phyloP scores from a whole-genome alignment of 225 moss, liverwort and hornwort genomes.

The Lunularia cruciata region DNA sequence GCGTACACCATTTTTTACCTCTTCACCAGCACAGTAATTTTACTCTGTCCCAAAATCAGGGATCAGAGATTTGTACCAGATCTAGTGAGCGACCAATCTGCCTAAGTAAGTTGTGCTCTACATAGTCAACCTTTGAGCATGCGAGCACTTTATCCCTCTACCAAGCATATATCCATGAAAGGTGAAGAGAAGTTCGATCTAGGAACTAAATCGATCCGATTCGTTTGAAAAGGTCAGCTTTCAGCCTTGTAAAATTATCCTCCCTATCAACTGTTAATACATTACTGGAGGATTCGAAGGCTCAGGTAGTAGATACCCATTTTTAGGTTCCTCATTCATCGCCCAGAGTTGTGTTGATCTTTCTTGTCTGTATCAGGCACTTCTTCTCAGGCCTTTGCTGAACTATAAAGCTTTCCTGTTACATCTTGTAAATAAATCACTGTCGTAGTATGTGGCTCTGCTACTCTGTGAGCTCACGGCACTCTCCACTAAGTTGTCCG shows the following conservation, averaged over 20 bases:
- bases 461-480: background rate
- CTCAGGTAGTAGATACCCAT: conserved; percentile 20
- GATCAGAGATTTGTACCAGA: conserved; percentile 35
- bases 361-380: conserved; percentile 9
- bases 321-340: conserved; percentile 24
- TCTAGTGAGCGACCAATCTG: conserved; percentile 26
- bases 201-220: conserved; percentile 24
- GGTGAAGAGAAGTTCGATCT: conserved; percentile 29
- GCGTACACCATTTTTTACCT: conserved; percentile 40
- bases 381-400: conserved; percentile 15
- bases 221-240: conserved; percentile 28
- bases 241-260: conserved; percentile 25
- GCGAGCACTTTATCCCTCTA: conserved; percentile 16
- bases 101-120: conserved; percentile 23
- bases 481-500: background rate
- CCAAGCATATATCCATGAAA: conserved; percentile 26
- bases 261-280: conserved; percentile 18
- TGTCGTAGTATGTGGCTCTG: conserved; percentile 1
- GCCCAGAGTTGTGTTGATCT: conserved; percentile 11
- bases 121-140: conserved; percentile 25
- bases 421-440: conserved; percentile 26
- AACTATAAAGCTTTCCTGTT: conserved; percentile 23
- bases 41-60: conserved; percentile 38
- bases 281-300: conserved; percentile 31
- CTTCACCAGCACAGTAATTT: conserved; percentile 42